These are phyloP conservation scores for Phytophthora sojae DNA, from an alignment of 352 stramenopile genomes.

Conservation along the genomic window DNA sequence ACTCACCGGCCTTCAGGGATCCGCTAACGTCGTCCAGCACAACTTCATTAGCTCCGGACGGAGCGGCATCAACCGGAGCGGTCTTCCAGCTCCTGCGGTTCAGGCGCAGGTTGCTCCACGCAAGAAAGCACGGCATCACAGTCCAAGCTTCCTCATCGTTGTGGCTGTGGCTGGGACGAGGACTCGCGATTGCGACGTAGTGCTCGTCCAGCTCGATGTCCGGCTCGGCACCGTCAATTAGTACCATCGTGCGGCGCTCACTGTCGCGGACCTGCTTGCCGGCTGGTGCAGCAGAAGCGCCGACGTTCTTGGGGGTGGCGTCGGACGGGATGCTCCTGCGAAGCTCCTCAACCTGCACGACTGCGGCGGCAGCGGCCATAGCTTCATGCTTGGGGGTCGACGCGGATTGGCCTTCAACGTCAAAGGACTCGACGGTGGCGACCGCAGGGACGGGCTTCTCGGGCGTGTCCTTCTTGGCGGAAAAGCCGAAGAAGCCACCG, in stretches of 20 bases:
- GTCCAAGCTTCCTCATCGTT: conserved; percentile 12
- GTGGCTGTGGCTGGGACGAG: conserved; percentile 8
- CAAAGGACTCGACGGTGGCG: neutral
- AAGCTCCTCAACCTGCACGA: conserved; percentile 15
- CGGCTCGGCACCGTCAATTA: conserved; percentile 41
- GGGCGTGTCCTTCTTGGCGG: conserved; percentile 25
- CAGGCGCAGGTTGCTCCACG: conserved; percentile 39
- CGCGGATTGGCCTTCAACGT: conserved; percentile 2
- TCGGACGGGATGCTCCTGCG: conserved; percentile 20
- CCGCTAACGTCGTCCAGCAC: conserved; percentile 62
- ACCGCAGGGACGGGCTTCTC: neutral
- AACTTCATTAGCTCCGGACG: conserved; percentile 6
- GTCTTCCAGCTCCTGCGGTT: conserved; percentile 23
- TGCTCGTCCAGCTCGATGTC: conserved; percentile 35
- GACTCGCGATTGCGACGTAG: conserved; percentile 38
- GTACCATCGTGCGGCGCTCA: conserved; percentile 40
- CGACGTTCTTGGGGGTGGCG: conserved; percentile 3
- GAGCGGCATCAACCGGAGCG: neutral
- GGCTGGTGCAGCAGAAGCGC: neutral
- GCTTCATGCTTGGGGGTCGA: too few relatives aligned
- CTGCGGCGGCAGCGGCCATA: neutral
- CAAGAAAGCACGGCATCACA: conserved; percentile 33
- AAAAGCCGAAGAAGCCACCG: conserved; percentile 29
- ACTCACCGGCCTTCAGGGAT: conserved; percentile 46
- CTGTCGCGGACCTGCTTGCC: conserved; percentile 33